Conservation (phyloP, 192 early-diverging fungal genomes). For the Backusella luteola region DNA sequence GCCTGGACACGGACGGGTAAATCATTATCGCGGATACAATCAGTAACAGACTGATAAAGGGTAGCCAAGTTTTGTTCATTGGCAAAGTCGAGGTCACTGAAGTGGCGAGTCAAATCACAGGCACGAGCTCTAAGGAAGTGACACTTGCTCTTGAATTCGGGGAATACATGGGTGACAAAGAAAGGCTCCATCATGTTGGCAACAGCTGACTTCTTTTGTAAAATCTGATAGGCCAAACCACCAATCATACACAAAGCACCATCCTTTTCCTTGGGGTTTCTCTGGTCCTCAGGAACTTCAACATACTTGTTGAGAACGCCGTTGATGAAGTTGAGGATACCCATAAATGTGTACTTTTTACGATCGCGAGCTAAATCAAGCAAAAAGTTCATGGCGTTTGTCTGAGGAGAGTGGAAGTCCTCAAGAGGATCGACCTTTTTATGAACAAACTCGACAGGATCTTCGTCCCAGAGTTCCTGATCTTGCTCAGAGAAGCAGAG, state of each 20-base stretch:
- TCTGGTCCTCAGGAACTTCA: conserved; percentile 62
- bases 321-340: conserved; percentile 80
- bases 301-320: conserved; percentile 67
- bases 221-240: conserved; percentile 63
- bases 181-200: conserved; percentile 79
- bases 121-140: conserved; percentile 82
- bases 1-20: conserved; percentile 89
- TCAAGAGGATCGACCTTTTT: conserved; percentile 79
- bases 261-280: conserved; percentile 79
- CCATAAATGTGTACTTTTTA: conserved; percentile 74
- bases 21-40: conserved; percentile 72
- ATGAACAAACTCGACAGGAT: conserved; percentile 91
- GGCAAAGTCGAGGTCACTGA: conserved; percentile 61
- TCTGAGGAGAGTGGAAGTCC: conserved; percentile 76
- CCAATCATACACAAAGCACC: conserved; percentile 90
- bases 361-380: conserved; percentile 76
- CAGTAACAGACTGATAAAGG: conserved; percentile 51
- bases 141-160: conserved; percentile 84
- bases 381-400: conserved; percentile 76
- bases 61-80: conserved; percentile 49
- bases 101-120: conserved; percentile 46
- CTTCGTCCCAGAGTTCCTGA: conserved; percentile 88
- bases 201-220: conserved; percentile 74
- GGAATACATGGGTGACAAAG: conserved; percentile 82
- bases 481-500: conserved; percentile 87